Base-by-base conservation (phyloP, 164 flowering plant genomes). In the Brasenia schreberi region DNA sequence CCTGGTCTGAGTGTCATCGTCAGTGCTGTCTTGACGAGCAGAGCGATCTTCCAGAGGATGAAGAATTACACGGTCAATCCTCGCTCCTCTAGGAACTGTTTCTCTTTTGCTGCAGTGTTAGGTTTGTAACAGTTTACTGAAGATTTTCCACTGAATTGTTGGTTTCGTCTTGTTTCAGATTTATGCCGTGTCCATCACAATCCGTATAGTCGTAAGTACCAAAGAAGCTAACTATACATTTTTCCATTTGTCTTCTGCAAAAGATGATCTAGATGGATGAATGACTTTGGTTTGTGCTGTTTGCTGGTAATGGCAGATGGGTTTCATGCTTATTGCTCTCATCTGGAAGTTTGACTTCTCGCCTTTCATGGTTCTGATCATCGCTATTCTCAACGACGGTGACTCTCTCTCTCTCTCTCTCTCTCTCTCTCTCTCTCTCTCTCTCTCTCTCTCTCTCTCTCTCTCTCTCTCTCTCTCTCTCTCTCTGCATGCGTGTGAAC, bases 21-120 rank as follows among this genome's bases (percentile, higher is more conserved):
- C 3, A 87, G 93, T 27, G 95, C 93, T 3, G 97, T 90, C 5
- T 67, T 90, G 73, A 90, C 97, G 2, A 90, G 95, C 78, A 77
- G 97, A 60, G 89, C 97, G 72, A 88, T 88, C 77, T 90, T 90
- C 84, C 96, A 91, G 70, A 87, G 97, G 74, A 90, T 88, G 97
- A 90, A 88, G 77, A 90, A 90, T 80, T 90, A 90, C 77, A 90
- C 97, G 45, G 63, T 61, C 12, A 18, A 61, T n/a, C 18, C 63
- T 61, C 63, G 2, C 63, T 61, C 27, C 27, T 11, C 39, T 33
- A 33, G 39, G 39, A 33, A 33, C 39, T 33, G 3, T 33, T 58
- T 58, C 18, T 2, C 60, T 58, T 5, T 12, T 33, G 39, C 2
- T 33, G 39, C 3, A 33, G 39, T 33, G 39, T 33, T 33, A 33